Percentiles rank a stretch among this genome's conserved stretches.
These are phyloP conservation scores for Sporisorium sorghi DNA, from an alignment of 1,284 basidiomycete species.

Conservation along the genomic window DNA sequence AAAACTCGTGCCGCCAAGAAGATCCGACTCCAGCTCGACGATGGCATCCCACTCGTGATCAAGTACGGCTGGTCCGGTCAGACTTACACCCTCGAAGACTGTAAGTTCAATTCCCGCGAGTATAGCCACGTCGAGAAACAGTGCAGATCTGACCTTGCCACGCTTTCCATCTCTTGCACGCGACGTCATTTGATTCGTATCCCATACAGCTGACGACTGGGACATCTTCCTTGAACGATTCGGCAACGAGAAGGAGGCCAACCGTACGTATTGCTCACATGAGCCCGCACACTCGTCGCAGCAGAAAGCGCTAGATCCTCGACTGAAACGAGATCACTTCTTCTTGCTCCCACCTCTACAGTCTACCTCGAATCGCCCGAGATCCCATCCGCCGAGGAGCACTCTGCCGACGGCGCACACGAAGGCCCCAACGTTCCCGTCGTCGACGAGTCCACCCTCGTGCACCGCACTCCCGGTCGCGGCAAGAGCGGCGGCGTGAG, in stretches of 20 bases:
- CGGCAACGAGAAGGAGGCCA: slow-evolving; percentile 60
- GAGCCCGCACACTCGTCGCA: neutral
- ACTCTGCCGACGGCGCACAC: slow-evolving; percentile 40
- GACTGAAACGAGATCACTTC: neutral
- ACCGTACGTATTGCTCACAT: slow-evolving; percentile 45
- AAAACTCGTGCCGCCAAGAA: slow-evolving; percentile 61
- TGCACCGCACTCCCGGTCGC: slow-evolving; percentile 66
- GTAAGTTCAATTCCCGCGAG: slow-evolving; percentile 31
- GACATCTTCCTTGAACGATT: slow-evolving; percentile 67
- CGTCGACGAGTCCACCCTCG: slow-evolving; percentile 65
- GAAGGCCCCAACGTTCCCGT: slow-evolving; percentile 63
- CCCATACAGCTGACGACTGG: slow-evolving; percentile 59
- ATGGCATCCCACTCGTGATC: slow-evolving; percentile 63
- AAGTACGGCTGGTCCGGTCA: slow-evolving; percentile 63
- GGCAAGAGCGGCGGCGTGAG: slow-evolving; percentile 64
- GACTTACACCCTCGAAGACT: slow-evolving; percentile 64
- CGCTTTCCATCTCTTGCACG: neutral
- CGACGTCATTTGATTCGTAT: neutral
- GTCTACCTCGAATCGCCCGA: slow-evolving; percentile 65
- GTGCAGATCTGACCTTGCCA: neutral
- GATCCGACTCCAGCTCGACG: slow-evolving; percentile 60
- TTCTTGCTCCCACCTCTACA: slow-evolving; percentile 12
- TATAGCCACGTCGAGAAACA: neutral
- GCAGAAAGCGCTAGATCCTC: neutral
- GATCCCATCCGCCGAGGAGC: slow-evolving; percentile 50